Conservation (phyloP, 305 asterid genomes). For the Fraxinus greggii region DNA sequence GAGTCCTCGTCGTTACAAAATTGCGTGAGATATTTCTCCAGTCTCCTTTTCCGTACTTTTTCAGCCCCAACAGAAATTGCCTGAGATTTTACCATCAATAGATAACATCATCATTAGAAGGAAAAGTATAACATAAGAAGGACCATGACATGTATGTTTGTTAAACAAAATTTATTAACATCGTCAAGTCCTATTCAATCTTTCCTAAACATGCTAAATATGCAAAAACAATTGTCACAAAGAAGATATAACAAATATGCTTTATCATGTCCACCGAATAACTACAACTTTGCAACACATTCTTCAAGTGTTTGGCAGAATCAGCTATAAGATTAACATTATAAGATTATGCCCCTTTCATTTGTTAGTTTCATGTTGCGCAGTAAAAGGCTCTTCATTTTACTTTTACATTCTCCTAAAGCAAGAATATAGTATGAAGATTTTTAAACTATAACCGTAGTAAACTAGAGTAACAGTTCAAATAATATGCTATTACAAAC, state of each 20-base stretch:
- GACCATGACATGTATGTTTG: background rate
- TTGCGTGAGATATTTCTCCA: conserved; percentile 85
- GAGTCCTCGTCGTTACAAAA: conserved; percentile 77
- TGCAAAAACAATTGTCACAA: background rate
- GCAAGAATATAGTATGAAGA: background rate
- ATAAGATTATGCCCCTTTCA: background rate
- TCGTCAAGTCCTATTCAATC: background rate
- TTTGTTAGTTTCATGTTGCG: background rate
- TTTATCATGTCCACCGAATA: background rate
- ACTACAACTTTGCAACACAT: background rate
- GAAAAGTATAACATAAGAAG: background rate
- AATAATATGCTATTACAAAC: background rate
- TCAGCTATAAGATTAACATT: background rate
- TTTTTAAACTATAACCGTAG: background rate
- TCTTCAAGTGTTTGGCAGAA: background rate
- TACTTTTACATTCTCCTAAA: background rate
- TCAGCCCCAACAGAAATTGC: conserved; percentile 77
- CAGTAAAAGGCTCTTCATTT: background rate
- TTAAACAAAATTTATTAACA: background rate
- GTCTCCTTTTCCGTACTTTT: conserved; percentile 87
- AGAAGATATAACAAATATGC: background rate
- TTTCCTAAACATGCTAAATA: background rate
- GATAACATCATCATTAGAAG: background rate
- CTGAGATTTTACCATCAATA: conserved; percentile 41
- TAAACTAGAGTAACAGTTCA: background rate